phyloP scores from a whole-genome alignment of 331 rosid species.

The Malus hybrid region DNA sequence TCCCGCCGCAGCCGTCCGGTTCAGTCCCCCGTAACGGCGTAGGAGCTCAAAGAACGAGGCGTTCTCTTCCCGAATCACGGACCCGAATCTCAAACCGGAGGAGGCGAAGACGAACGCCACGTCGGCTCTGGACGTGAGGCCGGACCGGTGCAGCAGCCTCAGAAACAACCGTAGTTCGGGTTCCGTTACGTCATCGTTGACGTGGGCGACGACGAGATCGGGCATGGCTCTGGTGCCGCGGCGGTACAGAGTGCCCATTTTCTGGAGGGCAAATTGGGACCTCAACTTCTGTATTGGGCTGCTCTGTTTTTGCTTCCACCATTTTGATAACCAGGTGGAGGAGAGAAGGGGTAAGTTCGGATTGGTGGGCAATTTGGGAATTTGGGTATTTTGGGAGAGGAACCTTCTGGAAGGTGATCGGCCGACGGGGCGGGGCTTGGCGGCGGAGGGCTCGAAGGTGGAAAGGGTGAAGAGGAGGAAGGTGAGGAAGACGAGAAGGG shows the following conservation, averaged over 20 bases:
- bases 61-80: constrained; percentile 47
- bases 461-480: constrained; percentile 86
- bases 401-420: constrained; percentile 19
- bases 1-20: constrained; percentile 2
- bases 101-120: constrained; percentile 54
- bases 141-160: constrained; percentile 57
- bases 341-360: background rate
- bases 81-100: constrained; percentile 21
- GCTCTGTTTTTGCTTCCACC: constrained; percentile 20
- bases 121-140: constrained; percentile 62
- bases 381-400: constrained; percentile 6
- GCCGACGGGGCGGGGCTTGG: background rate
- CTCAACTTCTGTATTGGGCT: background rate
- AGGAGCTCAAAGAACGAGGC: constrained; percentile 41
- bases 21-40: constrained; percentile 10
- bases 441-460: constrained; percentile 50
- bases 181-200: constrained; percentile 33
- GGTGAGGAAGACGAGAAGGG: constrained; percentile 58
- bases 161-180: constrained; percentile 54
- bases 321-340: constrained; percentile 3
- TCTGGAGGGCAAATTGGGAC: constrained; percentile 32
- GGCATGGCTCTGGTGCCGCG: constrained; percentile 70
- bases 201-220: constrained; percentile 66
- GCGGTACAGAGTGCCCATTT: constrained; percentile 70
- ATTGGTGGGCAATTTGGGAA: background rate